A percentile compares a stretch with the other conserved stretches of the same genome.
Conservation (phyloP, 345 rosid species). For the Fremontodendron californicum region DNA sequence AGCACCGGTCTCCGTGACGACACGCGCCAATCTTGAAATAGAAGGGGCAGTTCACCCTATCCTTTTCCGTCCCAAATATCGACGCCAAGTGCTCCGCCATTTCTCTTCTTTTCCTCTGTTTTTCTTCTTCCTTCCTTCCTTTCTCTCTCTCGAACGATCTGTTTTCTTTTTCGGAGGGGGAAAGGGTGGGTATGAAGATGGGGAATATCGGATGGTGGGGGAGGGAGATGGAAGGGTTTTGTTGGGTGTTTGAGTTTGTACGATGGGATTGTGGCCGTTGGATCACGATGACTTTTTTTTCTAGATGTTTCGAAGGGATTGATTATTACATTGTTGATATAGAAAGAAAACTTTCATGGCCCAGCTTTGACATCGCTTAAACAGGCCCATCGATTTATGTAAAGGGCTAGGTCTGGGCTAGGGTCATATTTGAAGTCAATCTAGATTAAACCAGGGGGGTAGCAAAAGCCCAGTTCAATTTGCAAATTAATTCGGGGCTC, state of each 20-base stretch:
- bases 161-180: neutral
- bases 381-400: neutral
- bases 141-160: neutral
- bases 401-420: neutral
- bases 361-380: too few species aligned
- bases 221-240: neutral
- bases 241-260: neutral
- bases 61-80: conserved; percentile 78
- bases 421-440: too few species aligned
- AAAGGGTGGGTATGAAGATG: neutral
- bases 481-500: too few species aligned
- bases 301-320: neutral
- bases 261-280: neutral
- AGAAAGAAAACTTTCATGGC: neutral
- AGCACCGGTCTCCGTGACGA: conserved; percentile 71
- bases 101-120: too few species aligned
- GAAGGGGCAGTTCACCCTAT: conserved; percentile 78
- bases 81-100: conserved; percentile 81
- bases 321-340: neutral
- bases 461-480: too few species aligned
- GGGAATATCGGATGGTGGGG: neutral
- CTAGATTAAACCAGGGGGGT: too few species aligned
- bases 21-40: conserved; percentile 83
- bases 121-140: neutral
- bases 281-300: neutral